Conservation (phyloP, 2,329 filamentous ascomycete species). For the Aspergillus tamarii region DNA sequence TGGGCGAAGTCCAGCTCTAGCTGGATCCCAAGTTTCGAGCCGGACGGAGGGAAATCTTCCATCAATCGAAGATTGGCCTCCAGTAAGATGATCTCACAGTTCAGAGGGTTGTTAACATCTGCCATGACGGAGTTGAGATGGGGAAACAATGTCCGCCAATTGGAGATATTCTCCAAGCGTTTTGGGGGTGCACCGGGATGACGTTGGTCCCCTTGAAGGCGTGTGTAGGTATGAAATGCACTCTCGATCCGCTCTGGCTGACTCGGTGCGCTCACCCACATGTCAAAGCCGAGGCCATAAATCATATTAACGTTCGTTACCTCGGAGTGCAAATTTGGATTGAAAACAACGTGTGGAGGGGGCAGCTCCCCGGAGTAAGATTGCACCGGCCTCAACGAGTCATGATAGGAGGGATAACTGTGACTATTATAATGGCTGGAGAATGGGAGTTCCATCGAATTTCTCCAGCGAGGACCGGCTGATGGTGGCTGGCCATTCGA, state of each 20-base stretch:
- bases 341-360: constrained; percentile 37
- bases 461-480: constrained; percentile 36
- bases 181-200: constrained; percentile 39
- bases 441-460: constrained; percentile 36
- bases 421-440: constrained; percentile 35
- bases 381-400: constrained; percentile 36
- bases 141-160: constrained; percentile 48
- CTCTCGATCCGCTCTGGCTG: constrained; percentile 41
- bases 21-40: constrained; percentile 47
- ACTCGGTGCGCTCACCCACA: constrained; percentile 48
- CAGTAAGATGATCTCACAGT: constrained; percentile 49
- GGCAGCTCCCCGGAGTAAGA: constrained; percentile 39
- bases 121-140: constrained; percentile 41
- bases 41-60: constrained; percentile 46
- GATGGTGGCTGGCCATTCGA: constrained; percentile 37
- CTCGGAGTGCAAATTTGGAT: constrained; percentile 35
- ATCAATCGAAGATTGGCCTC: constrained; percentile 49
- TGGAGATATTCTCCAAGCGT: constrained; percentile 42
- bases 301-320: constrained; percentile 30
- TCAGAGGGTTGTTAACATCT: constrained; percentile 34
- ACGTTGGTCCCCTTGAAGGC: constrained; percentile 43
- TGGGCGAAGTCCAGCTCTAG: constrained; percentile 47
- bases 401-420: constrained; percentile 32
- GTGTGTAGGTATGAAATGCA: constrained; percentile 49
- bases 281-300: constrained; percentile 47